phyloP scores from a whole-genome alignment of 495 filamentous ascomycete genomes.

The Lichina pygmaea region DNA sequence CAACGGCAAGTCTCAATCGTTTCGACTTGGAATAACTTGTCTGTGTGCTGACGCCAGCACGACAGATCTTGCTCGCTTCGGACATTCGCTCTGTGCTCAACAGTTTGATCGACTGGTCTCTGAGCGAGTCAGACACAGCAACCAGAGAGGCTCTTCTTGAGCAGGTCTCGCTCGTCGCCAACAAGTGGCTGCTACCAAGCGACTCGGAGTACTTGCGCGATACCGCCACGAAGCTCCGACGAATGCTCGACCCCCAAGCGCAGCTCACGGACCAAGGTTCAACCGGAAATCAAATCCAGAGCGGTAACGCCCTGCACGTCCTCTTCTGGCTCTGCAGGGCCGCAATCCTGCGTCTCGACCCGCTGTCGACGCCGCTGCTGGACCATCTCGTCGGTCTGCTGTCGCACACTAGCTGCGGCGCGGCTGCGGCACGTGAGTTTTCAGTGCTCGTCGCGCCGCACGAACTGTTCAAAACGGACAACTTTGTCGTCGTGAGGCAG shows the following conservation, averaged over 20 bases:
- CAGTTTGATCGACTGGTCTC: conserved; percentile 15
- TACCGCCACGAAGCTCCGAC: no score
- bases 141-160: conserved; percentile 22
- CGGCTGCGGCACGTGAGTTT: conserved; percentile 26
- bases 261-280: no score
- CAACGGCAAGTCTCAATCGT: conserved; percentile 12
- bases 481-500: conserved; percentile 35
- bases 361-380: conserved; percentile 17
- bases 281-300: conserved; percentile 6
- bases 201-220: background rate
- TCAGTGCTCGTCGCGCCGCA: conserved; percentile 31
- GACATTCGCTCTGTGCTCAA: conserved; percentile 9
- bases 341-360: conserved; percentile 12
- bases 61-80: background rate
- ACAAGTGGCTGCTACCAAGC: conserved; percentile 20
- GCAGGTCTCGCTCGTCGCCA: conserved; percentile 33
- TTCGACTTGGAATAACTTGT: conserved; percentile 11
- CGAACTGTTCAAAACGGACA: conserved; percentile 33
- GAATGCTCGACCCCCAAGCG: no score
- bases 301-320: conserved; percentile 5
- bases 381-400: conserved; percentile 27
- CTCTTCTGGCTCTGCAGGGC: conserved; percentile 16
- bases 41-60: background rate
- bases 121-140: background rate
- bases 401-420: conserved; percentile 19